Conservation (phyloP, 257 asterid species). For the Nicotiana tomentosiformis region DNA sequence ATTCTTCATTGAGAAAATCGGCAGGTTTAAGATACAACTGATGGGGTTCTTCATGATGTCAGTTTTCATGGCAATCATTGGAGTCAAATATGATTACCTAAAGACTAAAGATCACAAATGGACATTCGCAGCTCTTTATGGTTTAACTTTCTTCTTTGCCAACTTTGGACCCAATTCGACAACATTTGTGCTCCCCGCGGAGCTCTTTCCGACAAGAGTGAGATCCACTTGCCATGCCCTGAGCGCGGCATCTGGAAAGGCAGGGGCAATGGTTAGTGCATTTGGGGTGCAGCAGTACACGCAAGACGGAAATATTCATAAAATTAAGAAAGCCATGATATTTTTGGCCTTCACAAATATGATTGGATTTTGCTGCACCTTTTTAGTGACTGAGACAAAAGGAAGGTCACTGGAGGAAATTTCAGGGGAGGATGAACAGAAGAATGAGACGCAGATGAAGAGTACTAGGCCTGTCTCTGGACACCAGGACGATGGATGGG, state of each 20-base stretch:
- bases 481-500: neutral
- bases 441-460: neutral
- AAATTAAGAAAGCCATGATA: conserved; percentile 2
- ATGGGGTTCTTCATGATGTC: conserved; percentile 19
- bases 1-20: conserved; percentile 1
- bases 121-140: conserved; percentile 7
- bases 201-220: neutral
- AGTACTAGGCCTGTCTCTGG: neutral
- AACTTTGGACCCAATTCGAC: conserved; percentile 7
- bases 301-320: neutral
- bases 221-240: conserved; percentile 7
- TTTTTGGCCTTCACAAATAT: conserved; percentile 5
- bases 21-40: conserved; percentile 4
- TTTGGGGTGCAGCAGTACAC: conserved; percentile 16
- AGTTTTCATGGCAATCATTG: neutral
- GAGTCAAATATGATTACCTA: neutral
- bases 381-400: conserved; percentile 9
- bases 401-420: conserved; percentile 4
- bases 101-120: neutral
- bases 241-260: neutral
- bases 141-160: conserved; percentile 5
- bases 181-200: conserved; percentile 1
- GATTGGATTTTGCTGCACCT: conserved; percentile 8
- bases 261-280: conserved; percentile 13
- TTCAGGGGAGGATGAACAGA: neutral